Conservation (phyloP, 1,284 basidiomycete species). For the Phaffia rhodozyma region DNA sequence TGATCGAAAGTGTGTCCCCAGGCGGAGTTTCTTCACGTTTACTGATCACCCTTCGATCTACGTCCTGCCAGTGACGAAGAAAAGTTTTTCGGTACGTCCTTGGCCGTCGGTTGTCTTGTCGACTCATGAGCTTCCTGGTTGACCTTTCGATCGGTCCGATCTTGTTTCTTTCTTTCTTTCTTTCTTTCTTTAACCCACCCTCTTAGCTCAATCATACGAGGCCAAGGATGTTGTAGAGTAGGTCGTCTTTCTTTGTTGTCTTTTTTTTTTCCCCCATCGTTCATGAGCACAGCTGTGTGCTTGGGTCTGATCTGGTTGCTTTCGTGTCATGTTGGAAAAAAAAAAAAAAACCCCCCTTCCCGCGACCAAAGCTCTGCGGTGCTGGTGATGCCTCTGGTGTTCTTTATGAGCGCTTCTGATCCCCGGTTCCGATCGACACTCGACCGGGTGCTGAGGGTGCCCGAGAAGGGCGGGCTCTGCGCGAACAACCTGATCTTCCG, state of each 20-base stretch:
- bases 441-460: conserved; percentile 63
- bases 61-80: conserved; percentile 11
- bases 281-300: background rate
- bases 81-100: background rate
- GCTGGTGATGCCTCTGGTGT: conserved; percentile 49
- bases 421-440: conserved; percentile 74
- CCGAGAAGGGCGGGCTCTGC: conserved; percentile 74
- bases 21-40: conserved; percentile 23
- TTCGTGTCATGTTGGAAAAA: conserved; percentile 17
- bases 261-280: background rate
- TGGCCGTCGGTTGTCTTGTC: background rate
- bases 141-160: conserved; percentile 22
- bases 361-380: conserved; percentile 52
- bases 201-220: conserved; percentile 38
- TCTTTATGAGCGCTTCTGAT: conserved; percentile 46
- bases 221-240: conserved; percentile 37
- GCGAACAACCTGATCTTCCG: conserved; percentile 48
- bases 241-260: conserved; percentile 24
- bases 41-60: background rate
- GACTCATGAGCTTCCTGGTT: background rate
- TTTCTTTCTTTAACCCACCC: too few species aligned
- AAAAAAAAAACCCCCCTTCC: too few species aligned
- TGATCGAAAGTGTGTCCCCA: conserved; percentile 51
- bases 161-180: conserved; percentile 20
- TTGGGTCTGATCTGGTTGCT: conserved; percentile 17